Evolutionary conservation across 2,329 filamentous ascomycete species (phyloP).

Genomic region (Pestalotiopsis sp.): DNA sequence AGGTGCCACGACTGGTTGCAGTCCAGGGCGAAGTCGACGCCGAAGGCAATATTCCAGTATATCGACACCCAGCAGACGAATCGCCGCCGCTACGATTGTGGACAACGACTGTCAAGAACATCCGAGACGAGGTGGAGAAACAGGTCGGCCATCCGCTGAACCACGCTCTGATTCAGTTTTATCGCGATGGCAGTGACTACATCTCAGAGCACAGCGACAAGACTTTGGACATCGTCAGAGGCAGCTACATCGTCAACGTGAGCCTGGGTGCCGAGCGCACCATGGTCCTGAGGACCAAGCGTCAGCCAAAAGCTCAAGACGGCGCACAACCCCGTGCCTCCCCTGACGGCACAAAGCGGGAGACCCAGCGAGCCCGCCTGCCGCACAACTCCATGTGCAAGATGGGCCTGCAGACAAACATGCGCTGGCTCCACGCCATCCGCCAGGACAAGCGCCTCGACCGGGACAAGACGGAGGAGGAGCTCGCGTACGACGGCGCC

Average conservation of each 20-base stretch:
- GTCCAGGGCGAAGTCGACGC: slow-evolving; percentile 75
- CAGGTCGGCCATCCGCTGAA: slow-evolving; percentile 81
- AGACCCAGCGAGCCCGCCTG: slow-evolving; percentile 69
- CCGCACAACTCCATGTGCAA: slow-evolving; percentile 89
- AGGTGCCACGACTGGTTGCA: slow-evolving; percentile 88
- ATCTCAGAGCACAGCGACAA: slow-evolving; percentile 98
- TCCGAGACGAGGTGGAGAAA: slow-evolving; percentile 71
- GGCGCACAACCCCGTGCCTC: slow-evolving; percentile 14
- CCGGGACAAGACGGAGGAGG: slow-evolving; percentile 67
- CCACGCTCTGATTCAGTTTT: slow-evolving; percentile 90
- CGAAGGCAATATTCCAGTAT: slow-evolving; percentile 82
- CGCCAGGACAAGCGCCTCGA: slow-evolving; percentile 77
- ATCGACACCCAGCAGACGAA: slow-evolving; percentile 91
- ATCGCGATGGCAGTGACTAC: slow-evolving; percentile 85
- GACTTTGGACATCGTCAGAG: slow-evolving; percentile 83
- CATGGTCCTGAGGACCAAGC: slow-evolving; percentile 88
- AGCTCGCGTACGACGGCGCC: slow-evolving; percentile 72
- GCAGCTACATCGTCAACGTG: slow-evolving; percentile 86
- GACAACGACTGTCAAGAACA: slow-evolving; percentile 69
- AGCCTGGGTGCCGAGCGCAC: slow-evolving; percentile 90
- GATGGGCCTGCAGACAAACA: slow-evolving; percentile 81
- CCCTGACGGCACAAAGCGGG: slow-evolving; percentile 42
- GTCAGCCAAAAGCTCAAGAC: slow-evolving; percentile 36
- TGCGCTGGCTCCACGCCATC: slow-evolving; percentile 90
- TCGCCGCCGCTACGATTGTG: slow-evolving; percentile 78